phyloP scores from a whole-genome alignment of 768 basidiomycete genomes.

The Melanogaster broomeanus region DNA sequence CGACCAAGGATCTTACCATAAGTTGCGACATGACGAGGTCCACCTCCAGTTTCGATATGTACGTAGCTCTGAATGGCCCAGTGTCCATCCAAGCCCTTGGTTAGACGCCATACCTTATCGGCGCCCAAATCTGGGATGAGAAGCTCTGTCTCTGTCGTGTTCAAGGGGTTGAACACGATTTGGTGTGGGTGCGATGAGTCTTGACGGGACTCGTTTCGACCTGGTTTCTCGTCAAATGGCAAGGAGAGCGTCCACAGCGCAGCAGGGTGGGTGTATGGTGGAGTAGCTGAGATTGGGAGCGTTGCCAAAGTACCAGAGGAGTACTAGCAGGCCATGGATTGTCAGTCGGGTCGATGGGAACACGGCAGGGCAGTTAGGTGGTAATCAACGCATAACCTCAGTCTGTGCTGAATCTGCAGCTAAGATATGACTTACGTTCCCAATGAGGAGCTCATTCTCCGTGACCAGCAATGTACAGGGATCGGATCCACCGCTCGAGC shows the following conservation, averaged over 20 bases:
- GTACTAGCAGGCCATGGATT: slow-evolving; percentile 49
- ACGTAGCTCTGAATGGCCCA: slow-evolving; percentile 57
- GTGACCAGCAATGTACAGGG: slow-evolving; percentile 66
- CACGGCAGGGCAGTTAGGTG: background rate
- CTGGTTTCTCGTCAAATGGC: slow-evolving; percentile 48
- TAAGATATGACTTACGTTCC: slow-evolving; percentile 59
- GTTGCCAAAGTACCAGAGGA: slow-evolving; percentile 59
- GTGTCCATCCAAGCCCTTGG: slow-evolving; percentile 40
- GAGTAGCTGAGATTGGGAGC: slow-evolving; percentile 52
- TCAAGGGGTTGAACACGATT: slow-evolving; percentile 43
- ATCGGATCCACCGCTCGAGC: slow-evolving; percentile 53
- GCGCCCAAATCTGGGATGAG: slow-evolving; percentile 77
- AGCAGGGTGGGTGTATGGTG: slow-evolving; percentile 45
- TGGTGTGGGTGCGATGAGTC: slow-evolving; percentile 79
- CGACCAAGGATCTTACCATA: slow-evolving; percentile 46
- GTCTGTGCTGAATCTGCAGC: background rate
- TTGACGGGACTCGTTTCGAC: slow-evolving; percentile 70
- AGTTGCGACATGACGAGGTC: slow-evolving; percentile 70
- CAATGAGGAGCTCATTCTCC: slow-evolving; percentile 60
- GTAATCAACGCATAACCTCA: background rate
- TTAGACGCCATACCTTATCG: slow-evolving; percentile 64
- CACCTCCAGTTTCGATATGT: slow-evolving; percentile 54
- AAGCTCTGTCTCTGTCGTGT: slow-evolving; percentile 53
- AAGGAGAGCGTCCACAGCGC: slow-evolving; percentile 37
- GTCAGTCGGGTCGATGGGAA: background rate